Evolutionary conservation across 768 basidiomycete genomes (phyloP), one percentile per base, ranked within the genome.

Genomic region (Naganishia friedmannii): DNA sequence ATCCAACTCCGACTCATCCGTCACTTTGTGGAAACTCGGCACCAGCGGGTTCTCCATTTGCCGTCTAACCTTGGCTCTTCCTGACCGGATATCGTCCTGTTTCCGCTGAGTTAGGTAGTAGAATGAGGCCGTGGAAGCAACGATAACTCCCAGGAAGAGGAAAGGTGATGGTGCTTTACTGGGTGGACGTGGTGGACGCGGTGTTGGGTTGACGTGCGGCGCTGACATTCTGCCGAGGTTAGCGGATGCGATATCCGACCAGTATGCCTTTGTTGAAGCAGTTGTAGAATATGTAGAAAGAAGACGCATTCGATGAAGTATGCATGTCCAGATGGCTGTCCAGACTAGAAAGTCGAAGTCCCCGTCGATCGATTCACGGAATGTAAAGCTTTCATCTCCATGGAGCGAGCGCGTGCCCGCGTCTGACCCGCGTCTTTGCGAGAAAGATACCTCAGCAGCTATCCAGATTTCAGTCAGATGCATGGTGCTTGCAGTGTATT

Each of bases 1-100:
- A 15, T 63, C 42, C 60, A 63, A 29, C 39, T 63, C 60, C n/a
- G 37, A 2, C 42, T 42, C 60, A 42, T 63, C 60, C 60, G 39
- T 45, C 37, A 45, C 60, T 23, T 45, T 42, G 5, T 29, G 37
- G 26, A 34, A 42, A 45, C 37, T 45, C n/a, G 60, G 60, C 39
- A 29, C 26, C 42, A 63, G 39, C 37, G 60, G 60, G 28, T 63
- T 63, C 60, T 63, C 60, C 60, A 63, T 63, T 42, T 63, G 60
- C 19, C 60, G 3, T 23, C 60, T 31, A 12, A 63, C 60, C 17
- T 63, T 63, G 15, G 42, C 60, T 29, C 15, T 46, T 29, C 60
- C 60, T 12, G 39, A 26, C 10, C 42, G 39, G 39, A 63, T 63
- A n/a, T 63, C 60, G 26, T 42, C 60, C n/a, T 63, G 60, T 63